These are phyloP conservation scores for Rhypophila decipiens DNA, from an alignment of 495 filamentous ascomycete species.

Conservation along the genomic window DNA sequence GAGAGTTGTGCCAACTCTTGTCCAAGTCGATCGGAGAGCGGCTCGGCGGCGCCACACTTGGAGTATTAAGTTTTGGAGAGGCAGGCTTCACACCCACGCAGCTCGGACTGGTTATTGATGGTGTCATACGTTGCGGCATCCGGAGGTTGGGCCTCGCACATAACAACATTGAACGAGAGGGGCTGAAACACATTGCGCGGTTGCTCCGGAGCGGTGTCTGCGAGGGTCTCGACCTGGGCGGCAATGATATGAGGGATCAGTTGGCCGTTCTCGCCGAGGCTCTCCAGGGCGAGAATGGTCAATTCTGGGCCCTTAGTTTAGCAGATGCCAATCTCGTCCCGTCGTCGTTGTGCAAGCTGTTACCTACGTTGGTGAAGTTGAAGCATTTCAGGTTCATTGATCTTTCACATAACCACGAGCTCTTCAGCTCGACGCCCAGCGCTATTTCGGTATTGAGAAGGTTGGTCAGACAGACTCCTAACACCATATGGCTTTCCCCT, in stretches of 20 bases:
- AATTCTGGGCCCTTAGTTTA: slow-evolving; percentile 76
- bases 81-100: slow-evolving; percentile 65
- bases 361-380: slow-evolving; percentile 67
- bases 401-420: slow-evolving; percentile 75
- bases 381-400: slow-evolving; percentile 83
- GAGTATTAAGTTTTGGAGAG: slow-evolving; percentile 77
- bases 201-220: slow-evolving; percentile 71
- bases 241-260: slow-evolving; percentile 69
- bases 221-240: slow-evolving; percentile 87
- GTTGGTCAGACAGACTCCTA: slow-evolving; percentile 34
- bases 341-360: slow-evolving; percentile 61
- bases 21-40: slow-evolving; percentile 69
- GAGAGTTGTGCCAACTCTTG: slow-evolving; percentile 45
- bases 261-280: slow-evolving; percentile 60
- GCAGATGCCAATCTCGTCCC: slow-evolving; percentile 80
- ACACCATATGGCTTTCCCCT: too few relatives aligned
- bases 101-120: slow-evolving; percentile 68
- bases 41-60: slow-evolving; percentile 66
- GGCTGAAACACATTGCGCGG: slow-evolving; percentile 65
- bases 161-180: slow-evolving; percentile 66
- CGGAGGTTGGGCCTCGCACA: slow-evolving; percentile 74
- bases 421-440: slow-evolving; percentile 70
- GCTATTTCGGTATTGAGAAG: slow-evolving; percentile 70
- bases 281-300: slow-evolving; percentile 50
- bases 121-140: slow-evolving; percentile 64